Percentiles rank a stretch among this genome's conserved stretches.
These are phyloP conservation scores for Tricholoma terreum DNA, from an alignment of 768 basidiomycete genomes.

Conservation along the genomic window DNA sequence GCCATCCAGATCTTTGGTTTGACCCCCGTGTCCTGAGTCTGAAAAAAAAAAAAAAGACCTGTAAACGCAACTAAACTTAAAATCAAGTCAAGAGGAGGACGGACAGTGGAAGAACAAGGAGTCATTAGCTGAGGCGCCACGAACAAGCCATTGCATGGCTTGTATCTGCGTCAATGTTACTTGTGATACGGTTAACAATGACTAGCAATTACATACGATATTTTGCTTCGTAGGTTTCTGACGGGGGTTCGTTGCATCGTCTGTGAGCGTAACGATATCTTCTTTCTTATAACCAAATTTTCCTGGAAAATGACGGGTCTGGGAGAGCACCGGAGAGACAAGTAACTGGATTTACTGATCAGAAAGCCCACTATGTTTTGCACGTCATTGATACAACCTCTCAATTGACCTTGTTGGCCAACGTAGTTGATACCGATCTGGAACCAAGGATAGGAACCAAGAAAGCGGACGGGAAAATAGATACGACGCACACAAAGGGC, in stretches of 20 bases:
- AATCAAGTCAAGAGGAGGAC: conserved; percentile 15
- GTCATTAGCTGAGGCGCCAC: conserved; percentile 74
- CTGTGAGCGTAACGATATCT: conserved; percentile 85
- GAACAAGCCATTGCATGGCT: conserved; percentile 93
- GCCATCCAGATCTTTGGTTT: conserved; percentile 77
- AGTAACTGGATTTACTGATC: conserved; percentile 42
- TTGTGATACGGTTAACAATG: not conserved
- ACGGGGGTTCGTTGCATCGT: conserved; percentile 62
- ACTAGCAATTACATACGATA: conserved; percentile 49
- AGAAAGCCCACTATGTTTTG: conserved; percentile 79
- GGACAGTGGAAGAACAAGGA: conserved; percentile 89
- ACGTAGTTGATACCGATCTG: conserved; percentile 91
- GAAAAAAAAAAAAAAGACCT: not conserved
- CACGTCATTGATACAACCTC: conserved; percentile 92
- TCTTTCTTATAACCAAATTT: conserved; percentile 65
- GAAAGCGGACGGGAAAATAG: not conserved
- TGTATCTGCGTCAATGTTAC: conserved; percentile 40
- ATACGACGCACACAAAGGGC: conserved; percentile 69
- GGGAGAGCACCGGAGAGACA: not conserved
- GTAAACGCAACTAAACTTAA: not conserved
- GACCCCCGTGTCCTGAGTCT: conserved; percentile 96
- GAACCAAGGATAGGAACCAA: not conserved
- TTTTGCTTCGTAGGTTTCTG: conserved; percentile 75
- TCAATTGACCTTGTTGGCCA: conserved; percentile 61
- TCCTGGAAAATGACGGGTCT: conserved; percentile 27